Evolutionary conservation across 768 basidiomycete species (phyloP).

Genomic region (Albatrellus ellisii): DNA sequence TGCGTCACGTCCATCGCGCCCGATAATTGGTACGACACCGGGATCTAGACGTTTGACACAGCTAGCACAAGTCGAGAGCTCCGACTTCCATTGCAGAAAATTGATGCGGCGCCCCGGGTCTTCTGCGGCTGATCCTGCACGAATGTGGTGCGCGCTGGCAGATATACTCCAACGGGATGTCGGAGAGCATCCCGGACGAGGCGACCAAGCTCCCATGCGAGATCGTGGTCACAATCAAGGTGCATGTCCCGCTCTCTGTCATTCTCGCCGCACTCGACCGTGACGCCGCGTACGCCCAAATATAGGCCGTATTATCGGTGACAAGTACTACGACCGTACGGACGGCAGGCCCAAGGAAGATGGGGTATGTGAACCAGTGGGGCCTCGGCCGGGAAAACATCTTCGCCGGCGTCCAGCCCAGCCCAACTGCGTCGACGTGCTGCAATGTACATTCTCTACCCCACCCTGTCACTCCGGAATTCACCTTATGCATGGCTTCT

Average conservation of each 20-base stretch:
- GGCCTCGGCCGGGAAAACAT: constrained; percentile 28
- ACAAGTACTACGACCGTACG: constrained; percentile 16
- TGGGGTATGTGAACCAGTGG: constrained; percentile 18
- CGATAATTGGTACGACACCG: constrained; percentile 10
- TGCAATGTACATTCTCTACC: constrained; percentile 21
- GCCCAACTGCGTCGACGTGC: constrained; percentile 34
- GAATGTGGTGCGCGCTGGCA: background rate
- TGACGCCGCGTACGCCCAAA: background rate
- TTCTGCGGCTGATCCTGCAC: background rate
- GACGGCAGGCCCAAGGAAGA: constrained; percentile 23
- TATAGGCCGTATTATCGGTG: background rate
- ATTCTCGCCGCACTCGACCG: background rate
- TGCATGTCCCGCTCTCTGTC: background rate
- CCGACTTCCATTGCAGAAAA: background rate
- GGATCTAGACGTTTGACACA: constrained; percentile 21
- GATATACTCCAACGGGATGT: constrained; percentile 19
- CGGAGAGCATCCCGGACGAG: constrained; percentile 24
- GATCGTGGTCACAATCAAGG: constrained; percentile 11
- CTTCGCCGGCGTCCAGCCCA: constrained; percentile 30
- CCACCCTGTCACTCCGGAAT: background rate
- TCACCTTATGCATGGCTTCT: constrained; percentile 7
- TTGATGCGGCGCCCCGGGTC: too few relatives aligned
- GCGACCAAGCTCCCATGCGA: constrained; percentile 25
- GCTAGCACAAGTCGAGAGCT: constrained; percentile 12
- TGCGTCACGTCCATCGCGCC: background rate